A percentile compares a stretch with the other conserved stretches of the same genome.
Conservation (phyloP, 345 rosid species). For the Cardamine chenopodiifolia region DNA sequence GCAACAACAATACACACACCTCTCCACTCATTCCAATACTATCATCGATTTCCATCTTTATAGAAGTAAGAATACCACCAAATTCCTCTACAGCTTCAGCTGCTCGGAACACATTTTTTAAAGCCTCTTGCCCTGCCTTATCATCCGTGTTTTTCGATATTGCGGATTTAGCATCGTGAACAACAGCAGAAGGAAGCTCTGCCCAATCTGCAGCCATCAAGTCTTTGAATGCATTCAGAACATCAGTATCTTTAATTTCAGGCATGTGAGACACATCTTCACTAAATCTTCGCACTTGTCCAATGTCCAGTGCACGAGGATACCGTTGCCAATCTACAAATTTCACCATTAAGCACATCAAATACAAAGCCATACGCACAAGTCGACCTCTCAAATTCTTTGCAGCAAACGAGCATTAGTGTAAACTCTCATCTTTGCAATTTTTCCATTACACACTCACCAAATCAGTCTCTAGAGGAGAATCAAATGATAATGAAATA, state of each 20-base stretch:
- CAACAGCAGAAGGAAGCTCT: constrained; percentile 56
- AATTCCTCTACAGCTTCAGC: constrained; percentile 95
- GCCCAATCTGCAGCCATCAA: constrained; percentile 88
- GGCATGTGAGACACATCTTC: constrained; percentile 75
- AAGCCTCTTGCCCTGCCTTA: constrained; percentile 70
- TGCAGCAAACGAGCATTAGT: not conserved
- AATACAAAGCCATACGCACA: not conserved
- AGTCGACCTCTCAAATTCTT: not conserved
- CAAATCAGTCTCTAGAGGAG: not conserved
- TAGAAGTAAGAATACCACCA: constrained; percentile 61
- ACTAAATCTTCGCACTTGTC: constrained; percentile 57
- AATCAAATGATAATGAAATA: not conserved
- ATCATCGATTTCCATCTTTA: constrained; percentile 91
- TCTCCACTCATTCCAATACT: constrained; percentile 85
- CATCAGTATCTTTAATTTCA: constrained; percentile 56
- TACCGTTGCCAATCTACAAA: constrained; percentile 47
- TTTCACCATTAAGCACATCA: constrained; percentile 1
- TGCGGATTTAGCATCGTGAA: constrained; percentile 60
- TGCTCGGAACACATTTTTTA: constrained; percentile 68
- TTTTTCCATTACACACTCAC: not conserved
- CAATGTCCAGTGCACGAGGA: constrained; percentile 49
- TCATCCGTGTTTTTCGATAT: constrained; percentile 66
- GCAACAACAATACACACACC: constrained; percentile 49
- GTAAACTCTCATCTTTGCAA: not conserved
- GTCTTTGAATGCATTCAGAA: constrained; percentile 67